These are phyloP conservation scores for Lichtheimia hyalospora DNA, from an alignment of 371 early-diverging fungal genomes.

Conservation along the genomic window DNA sequence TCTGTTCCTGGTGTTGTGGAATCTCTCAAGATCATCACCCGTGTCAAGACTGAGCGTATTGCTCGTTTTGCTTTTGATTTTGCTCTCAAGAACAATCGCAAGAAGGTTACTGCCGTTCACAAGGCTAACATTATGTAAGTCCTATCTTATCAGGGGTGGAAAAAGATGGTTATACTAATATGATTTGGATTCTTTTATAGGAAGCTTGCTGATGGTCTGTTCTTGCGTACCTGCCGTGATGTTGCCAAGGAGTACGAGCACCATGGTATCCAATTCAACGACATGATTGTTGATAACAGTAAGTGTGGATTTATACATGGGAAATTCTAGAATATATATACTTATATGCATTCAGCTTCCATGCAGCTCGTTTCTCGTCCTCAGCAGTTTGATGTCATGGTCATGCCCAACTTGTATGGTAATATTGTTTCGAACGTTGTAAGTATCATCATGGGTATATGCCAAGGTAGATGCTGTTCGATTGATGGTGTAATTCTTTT, in stretches of 20 bases:
- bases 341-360: slow-evolving; percentile 23
- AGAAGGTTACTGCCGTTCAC: slow-evolving; percentile 97
- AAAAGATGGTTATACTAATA: neutral
- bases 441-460: slow-evolving; percentile 7
- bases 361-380: slow-evolving; percentile 98
- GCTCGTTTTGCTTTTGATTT: slow-evolving; percentile 98
- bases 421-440: slow-evolving; percentile 93
- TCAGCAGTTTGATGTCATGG: slow-evolving; percentile 97
- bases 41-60: slow-evolving; percentile 94
- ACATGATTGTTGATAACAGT: slow-evolving; percentile 98
- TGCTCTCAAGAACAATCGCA: slow-evolving; percentile 92
- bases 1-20: slow-evolving; percentile 97
- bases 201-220: slow-evolving; percentile 97
- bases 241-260: slow-evolving; percentile 90
- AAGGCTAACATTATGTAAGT: slow-evolving; percentile 98
- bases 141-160: too few species aligned
- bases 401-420: slow-evolving; percentile 97
- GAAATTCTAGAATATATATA: too few species aligned
- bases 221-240: slow-evolving; percentile 91
- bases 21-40: slow-evolving; percentile 94
- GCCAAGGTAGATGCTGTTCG: neutral
- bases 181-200: slow-evolving; percentile 26
- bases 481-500: neutral
- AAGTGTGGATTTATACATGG: slow-evolving; percentile 27
- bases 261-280: slow-evolving; percentile 87